phyloP scores from a whole-genome alignment of 2,329 filamentous ascomycete genomes.

The Fusarium protoensiforme region DNA sequence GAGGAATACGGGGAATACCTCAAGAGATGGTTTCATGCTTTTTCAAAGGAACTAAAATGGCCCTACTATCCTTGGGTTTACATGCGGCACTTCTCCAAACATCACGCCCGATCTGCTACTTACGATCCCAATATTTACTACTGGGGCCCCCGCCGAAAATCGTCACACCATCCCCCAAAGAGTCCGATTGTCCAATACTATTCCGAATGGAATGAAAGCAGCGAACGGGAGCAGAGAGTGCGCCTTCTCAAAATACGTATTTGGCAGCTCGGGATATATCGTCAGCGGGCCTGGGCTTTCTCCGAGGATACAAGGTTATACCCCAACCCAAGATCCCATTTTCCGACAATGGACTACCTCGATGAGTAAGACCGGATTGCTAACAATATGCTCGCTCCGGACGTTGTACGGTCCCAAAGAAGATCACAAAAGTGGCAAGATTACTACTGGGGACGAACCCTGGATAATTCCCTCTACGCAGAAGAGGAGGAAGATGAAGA shows the following conservation, averaged over 20 bases:
- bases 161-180: no score
- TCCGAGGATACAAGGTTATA: neutral
- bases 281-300: neutral
- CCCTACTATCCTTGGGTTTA: neutral
- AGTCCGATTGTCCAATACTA: neutral
- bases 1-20: neutral
- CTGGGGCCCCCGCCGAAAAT: neutral
- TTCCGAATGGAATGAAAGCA: neutral
- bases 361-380: neutral
- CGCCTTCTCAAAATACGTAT: neutral
- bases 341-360: neutral
- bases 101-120: neutral
- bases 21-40: neutral
- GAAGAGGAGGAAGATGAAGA: neutral
- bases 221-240: neutral
- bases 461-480: neutral
- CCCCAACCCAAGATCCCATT: neutral
- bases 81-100: neutral
- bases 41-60: neutral
- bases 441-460: neutral
- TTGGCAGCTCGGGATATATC: neutral
- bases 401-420: neutral
- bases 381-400: neutral
- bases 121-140: neutral
- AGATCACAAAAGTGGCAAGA: slow-evolving; percentile 7